Percentiles rank a stretch among this genome's conserved stretches.
Evolutionary conservation across 78 protist species (phyloP).

Genomic region (Cavenderia fasciculata): DNA sequence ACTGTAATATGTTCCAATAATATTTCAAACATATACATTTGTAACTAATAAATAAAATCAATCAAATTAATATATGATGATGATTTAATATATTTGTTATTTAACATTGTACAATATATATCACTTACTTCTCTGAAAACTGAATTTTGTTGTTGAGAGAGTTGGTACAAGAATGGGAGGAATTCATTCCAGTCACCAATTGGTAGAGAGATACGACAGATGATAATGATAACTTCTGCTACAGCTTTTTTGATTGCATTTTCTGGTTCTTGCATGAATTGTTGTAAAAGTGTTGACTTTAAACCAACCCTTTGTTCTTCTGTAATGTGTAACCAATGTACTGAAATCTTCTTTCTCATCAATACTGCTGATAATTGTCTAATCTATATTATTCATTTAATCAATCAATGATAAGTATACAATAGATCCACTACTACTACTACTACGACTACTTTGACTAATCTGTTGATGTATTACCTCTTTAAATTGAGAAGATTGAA

Average conservation of each 20-base stretch:
- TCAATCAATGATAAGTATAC: no score
- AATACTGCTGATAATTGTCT: conserved; percentile 70
- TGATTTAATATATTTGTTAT: neutral
- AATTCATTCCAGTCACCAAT: conserved; percentile 65
- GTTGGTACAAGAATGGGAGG: conserved; percentile 16
- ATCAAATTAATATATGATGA: neutral
- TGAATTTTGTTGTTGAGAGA: neutral
- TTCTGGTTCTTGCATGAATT: conserved; percentile 10
- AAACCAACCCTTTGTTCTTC: neutral
- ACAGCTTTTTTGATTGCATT: conserved; percentile 23
- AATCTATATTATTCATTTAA: conserved; percentile 2
- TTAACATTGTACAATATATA: neutral
- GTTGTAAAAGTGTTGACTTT: conserved; percentile 22
- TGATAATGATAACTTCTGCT: conserved; percentile 55
- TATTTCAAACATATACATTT: conserved; percentile 45
- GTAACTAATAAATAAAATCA: neutral
- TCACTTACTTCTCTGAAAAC: conserved; percentile 18
- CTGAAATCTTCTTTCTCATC: conserved; percentile 72
- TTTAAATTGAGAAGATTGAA: conserved; percentile 46
- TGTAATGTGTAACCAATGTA: conserved; percentile 58
- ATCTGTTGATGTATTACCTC: conserved; percentile 38
- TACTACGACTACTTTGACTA: neutral
- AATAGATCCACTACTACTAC: neutral
- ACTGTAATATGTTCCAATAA: neutral
- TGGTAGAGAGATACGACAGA: conserved; percentile 48